Conservation (phyloP, 176 grass and related monocot genomes). For the Rhynchospora tenuis region DNA sequence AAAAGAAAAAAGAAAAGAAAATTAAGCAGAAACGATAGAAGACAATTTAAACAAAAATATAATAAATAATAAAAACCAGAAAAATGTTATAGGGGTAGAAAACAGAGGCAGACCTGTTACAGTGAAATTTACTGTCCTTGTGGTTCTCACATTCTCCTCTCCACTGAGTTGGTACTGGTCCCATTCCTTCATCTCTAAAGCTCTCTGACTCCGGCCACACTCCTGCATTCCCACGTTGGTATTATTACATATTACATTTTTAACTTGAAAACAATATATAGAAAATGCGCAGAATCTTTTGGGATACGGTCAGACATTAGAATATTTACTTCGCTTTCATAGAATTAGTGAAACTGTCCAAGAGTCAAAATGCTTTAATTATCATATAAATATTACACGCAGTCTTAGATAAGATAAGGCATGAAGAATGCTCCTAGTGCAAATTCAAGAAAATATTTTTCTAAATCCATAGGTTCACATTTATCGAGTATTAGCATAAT, state of each 20-base stretch:
- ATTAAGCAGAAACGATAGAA: not conserved
- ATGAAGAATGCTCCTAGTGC: not conserved
- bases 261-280: not conserved
- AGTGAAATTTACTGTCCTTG: constrained; percentile 47
- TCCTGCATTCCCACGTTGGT: constrained; percentile 38
- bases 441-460: not conserved
- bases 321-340: not conserved
- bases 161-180: constrained; percentile 51
- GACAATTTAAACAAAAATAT: not conserved
- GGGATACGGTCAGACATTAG: not conserved
- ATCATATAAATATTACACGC: not conserved
- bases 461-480: too few relatives aligned
- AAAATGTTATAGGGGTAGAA: not conserved
- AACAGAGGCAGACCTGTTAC: constrained; percentile 59
- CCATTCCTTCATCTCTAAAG: constrained; percentile 86
- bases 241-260: not conserved
- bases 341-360: not conserved
- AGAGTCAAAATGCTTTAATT: not conserved
- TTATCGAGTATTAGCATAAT: not conserved
- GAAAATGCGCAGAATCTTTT: not conserved
- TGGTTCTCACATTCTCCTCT: constrained; percentile 77
- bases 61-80: not conserved
- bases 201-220: constrained; percentile 95
- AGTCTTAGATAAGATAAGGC: not conserved
- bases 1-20: not conserved